These are phyloP conservation scores for Boletus albobrunnescens DNA, from an alignment of 1,284 basidiomycete species.

Conservation along the genomic window DNA sequence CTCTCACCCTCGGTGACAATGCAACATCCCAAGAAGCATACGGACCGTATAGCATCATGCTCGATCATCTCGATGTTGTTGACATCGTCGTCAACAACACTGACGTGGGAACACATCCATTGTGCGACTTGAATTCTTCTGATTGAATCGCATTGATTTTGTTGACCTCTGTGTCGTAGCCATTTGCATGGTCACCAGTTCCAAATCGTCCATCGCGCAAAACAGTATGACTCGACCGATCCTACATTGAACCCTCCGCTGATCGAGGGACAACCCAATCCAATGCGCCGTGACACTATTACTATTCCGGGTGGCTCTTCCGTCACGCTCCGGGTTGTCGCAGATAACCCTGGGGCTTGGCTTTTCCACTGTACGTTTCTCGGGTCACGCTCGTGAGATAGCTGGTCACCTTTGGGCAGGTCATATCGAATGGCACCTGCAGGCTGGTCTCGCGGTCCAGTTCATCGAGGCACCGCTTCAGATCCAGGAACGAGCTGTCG, in stretches of 20 bases:
- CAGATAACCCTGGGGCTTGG: constrained; percentile 85
- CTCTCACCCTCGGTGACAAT: constrained; percentile 70
- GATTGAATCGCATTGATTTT: no score
- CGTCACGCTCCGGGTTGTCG: constrained; percentile 66
- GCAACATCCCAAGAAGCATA: constrained; percentile 70
- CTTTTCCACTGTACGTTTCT: constrained; percentile 65
- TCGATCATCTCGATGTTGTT: constrained; percentile 73
- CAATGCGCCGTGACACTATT: constrained; percentile 82
- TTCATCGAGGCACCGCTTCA: constrained; percentile 73
- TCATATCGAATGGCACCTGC: constrained; percentile 81
- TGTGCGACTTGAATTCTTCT: constrained; percentile 51
- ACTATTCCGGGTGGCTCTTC: constrained; percentile 58
- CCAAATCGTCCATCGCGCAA: constrained; percentile 70
- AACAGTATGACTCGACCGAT: constrained; percentile 79
- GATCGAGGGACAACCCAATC: constrained; percentile 74
- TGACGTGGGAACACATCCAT: constrained; percentile 76
- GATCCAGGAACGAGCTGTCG: constrained; percentile 45
- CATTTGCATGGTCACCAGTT: constrained; percentile 82
- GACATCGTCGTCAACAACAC: constrained; percentile 80
- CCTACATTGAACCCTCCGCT: constrained; percentile 77
- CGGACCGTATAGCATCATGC: constrained; percentile 71
- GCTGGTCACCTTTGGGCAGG: constrained; percentile 37
- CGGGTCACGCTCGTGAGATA: no score
- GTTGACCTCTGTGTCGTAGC: constrained; percentile 37
- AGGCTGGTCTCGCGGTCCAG: constrained; percentile 72